phyloP scores from a whole-genome alignment of 805 yeast genomes.

The Candida chauliodis region DNA sequence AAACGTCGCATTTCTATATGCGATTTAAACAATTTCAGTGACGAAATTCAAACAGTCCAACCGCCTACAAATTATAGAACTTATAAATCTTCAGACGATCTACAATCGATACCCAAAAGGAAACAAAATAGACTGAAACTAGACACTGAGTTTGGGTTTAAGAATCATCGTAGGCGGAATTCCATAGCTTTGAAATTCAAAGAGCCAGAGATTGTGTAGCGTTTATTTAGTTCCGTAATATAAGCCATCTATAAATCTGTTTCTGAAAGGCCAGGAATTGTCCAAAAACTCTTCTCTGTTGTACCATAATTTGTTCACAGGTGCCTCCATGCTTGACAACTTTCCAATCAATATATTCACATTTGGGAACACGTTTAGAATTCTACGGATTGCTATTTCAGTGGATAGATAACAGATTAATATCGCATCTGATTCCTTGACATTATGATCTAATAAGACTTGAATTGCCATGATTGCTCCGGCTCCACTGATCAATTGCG shows the following conservation, averaged over 20 bases:
- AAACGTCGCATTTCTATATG: conserved; percentile 15
- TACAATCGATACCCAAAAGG: conserved; percentile 2
- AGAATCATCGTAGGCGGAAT: conserved; percentile 41
- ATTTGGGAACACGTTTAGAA: conserved; percentile 68
- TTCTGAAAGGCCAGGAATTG: conserved; percentile 56
- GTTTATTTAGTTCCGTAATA: conserved; percentile 59
- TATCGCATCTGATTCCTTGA: conserved; percentile 56
- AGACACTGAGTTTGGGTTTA: no score
- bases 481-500: conserved; percentile 88
- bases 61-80: not conserved
- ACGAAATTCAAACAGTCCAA: conserved; percentile 6
- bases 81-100: not conserved
- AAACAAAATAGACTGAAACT: no score
- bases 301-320: conserved; percentile 18
- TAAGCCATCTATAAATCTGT: conserved; percentile 67
- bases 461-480: conserved; percentile 93
- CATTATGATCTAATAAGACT: conserved; percentile 78
- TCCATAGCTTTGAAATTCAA: conserved; percentile 47
- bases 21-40: conserved; percentile 13
- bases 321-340: conserved; percentile 45
- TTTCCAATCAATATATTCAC: conserved; percentile 70
- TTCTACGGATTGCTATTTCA: conserved; percentile 70
- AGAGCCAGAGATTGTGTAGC: conserved; percentile 20
- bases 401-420: conserved; percentile 73
- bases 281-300: conserved; percentile 43